These are phyloP conservation scores for Saccharomycopsis hybrid DNA, from an alignment of 1,139 yeast genomes.

Conservation along the genomic window DNA sequence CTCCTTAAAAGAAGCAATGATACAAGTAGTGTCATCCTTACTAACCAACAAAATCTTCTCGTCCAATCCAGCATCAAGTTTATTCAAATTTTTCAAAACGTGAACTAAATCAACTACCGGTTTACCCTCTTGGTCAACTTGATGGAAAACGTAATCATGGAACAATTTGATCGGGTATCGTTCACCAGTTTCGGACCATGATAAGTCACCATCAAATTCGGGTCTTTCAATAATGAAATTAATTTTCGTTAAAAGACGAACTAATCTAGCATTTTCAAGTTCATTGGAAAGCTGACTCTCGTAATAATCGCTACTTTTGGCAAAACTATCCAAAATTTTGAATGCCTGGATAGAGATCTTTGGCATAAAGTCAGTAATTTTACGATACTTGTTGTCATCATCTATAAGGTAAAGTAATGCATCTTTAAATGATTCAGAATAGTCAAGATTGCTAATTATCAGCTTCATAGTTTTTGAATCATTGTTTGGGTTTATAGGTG, in stretches of 20 bases:
- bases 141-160: constrained; percentile 82
- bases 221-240: constrained; percentile 76
- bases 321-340: constrained; percentile 45
- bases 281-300: constrained; percentile 67
- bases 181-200: constrained; percentile 74
- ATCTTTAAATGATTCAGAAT: constrained; percentile 1
- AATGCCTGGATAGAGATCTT: constrained; percentile 37
- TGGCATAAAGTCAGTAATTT: constrained; percentile 27
- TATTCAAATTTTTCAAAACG: constrained; percentile 72
- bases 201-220: constrained; percentile 45
- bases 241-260: constrained; percentile 73
- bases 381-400: constrained; percentile 5
- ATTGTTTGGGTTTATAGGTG: background rate
- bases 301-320: constrained; percentile 50
- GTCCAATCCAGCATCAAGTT: constrained; percentile 87
- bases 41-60: constrained; percentile 77
- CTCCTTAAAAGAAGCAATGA: constrained; percentile 73
- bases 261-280: constrained; percentile 81
- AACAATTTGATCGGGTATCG: constrained; percentile 72
- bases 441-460: background rate
- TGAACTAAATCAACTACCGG: constrained; percentile 80
- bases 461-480: background rate
- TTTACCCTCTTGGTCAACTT: constrained; percentile 67
- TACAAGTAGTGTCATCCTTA: constrained; percentile 74
- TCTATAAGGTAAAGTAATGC: constrained; percentile 22